Base-by-base conservation (phyloP, 2,329 filamentous ascomycete species). In the Monosporascus sp. region DNA sequence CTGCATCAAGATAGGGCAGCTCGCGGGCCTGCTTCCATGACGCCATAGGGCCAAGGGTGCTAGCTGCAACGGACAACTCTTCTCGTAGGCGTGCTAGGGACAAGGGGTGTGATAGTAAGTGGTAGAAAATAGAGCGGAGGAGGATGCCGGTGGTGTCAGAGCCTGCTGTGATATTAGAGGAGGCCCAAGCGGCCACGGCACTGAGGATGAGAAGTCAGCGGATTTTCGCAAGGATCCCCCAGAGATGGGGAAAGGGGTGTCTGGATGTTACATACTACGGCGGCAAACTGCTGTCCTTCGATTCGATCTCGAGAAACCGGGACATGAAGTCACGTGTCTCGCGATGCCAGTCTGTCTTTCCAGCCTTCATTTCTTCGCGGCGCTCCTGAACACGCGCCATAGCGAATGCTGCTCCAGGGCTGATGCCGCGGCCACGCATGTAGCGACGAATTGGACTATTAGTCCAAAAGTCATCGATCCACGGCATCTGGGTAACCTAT, bases 1-100 rank as follows among this genome's bases (percentile, higher is more conserved):
- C 79, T 2, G 84, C 84, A 60, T 86, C 79, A 17, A 88, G 75
- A 62, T 86, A 87, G 0, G 78, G 77, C 0, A 86, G 69, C 11
- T 43, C 27, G 3, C 19, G n/a, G 31, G 27, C 48, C 40, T 55
- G 50, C 22, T 55, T 56, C 54, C 54, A 59, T 4, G 50, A 51
- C 1, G 37, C 48, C 6, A 24, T 49, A 5, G 48, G 37, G 3
- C 54, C 54, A 26, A 59, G 48, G n/a, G 48, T 26, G 9, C 43
- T 51, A 8, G 22, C n/a, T 19, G 54, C 54, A 8, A 11, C 20
- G 22, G 51, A 46, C 1, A 58, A 27, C 48, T 59, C 57, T 1
- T 38, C 48, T 5, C 50, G 50, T 11, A 59, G 52, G n/a, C 44
- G 49, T 7, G 14, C 22, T 1, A 59, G 49, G 17, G 14, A 52